Percentiles rank a stretch among this genome's conserved stretches.
Evolutionary conservation across 2,329 filamentous ascomycete genomes (phyloP).

Genomic region (Cordyceps cateniannulata): DNA sequence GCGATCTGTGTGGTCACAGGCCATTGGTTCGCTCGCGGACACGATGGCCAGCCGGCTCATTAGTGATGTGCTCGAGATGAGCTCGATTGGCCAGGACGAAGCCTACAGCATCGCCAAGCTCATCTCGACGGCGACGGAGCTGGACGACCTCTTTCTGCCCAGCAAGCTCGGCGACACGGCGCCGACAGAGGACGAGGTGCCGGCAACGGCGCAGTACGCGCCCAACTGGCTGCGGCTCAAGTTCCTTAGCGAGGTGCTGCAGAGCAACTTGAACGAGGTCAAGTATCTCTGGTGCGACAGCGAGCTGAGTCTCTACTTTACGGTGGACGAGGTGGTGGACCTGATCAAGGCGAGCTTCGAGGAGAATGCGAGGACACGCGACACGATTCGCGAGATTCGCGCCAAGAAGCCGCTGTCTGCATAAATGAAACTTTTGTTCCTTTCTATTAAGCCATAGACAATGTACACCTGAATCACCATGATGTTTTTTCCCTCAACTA

Average conservation of each 20-base stretch:
- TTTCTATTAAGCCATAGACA: not conserved
- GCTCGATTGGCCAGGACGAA: constrained; percentile 56
- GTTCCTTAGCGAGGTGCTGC: constrained; percentile 57
- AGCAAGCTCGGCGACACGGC: constrained; percentile 27
- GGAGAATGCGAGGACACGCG: constrained; percentile 52
- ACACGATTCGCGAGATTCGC: constrained; percentile 52
- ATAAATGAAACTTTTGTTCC: not conserved
- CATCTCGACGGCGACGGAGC: constrained; percentile 49
- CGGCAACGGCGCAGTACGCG: constrained; percentile 54
- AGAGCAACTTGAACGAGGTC: constrained; percentile 60
- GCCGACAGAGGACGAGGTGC: constrained; percentile 34
- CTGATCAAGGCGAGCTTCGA: constrained; percentile 59
- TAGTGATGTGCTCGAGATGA: constrained; percentile 54
- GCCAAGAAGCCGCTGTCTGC: constrained; percentile 34
- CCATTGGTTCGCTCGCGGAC: constrained; percentile 54
- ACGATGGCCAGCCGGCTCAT: constrained; percentile 54
- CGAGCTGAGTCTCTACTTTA: constrained; percentile 58
- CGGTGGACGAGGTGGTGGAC: constrained; percentile 54
- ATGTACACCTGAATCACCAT: no score
- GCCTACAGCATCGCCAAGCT: constrained; percentile 55
- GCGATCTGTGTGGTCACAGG: constrained; percentile 56
- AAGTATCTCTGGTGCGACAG: constrained; percentile 59
- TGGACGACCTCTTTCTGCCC: constrained; percentile 55
- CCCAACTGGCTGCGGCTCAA: constrained; percentile 57
- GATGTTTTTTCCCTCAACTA: no score